phyloP scores from a whole-genome alignment of 2,329 filamentous ascomycete genomes.

The Cryphonectria parasitica region DNA sequence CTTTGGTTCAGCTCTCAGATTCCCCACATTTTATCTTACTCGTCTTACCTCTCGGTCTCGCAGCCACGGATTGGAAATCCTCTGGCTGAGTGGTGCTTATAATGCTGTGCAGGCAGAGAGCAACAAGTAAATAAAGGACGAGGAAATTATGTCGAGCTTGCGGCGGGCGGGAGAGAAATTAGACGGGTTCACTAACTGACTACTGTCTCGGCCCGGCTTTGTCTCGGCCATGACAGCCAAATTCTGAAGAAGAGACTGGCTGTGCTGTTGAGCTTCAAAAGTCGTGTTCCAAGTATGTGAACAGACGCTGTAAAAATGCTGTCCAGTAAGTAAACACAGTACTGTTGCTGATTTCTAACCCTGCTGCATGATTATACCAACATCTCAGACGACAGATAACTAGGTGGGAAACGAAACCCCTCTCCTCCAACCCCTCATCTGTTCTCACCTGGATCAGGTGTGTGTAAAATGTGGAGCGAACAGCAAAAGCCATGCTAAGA shows the following conservation, averaged over 20 bases:
- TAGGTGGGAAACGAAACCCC: not conserved
- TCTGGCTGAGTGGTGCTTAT: no score
- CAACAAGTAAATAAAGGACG: no score
- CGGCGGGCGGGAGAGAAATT: no score
- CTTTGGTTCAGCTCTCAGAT: not conserved
- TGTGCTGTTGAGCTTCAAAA: not conserved
- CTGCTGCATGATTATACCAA: no score
- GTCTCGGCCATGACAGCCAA: not conserved
- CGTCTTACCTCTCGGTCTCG: not conserved
- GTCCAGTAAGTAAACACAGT: no score
- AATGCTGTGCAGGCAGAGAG: no score
- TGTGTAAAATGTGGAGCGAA: not conserved
- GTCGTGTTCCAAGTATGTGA: no score
- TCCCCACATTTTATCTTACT: conserved; percentile 4
- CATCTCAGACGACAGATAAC: not conserved
- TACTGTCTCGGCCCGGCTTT: not conserved
- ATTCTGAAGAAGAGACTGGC: not conserved
- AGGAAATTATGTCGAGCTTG: no score
- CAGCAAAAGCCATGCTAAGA: not conserved
- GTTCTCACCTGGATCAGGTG: not conserved
- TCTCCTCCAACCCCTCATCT: not conserved
- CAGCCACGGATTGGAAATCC: not conserved
- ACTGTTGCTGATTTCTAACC: no score
- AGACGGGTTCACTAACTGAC: no score
- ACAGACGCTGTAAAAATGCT: no score